Evolutionary conservation across 768 basidiomycete genomes (phyloP).

Genomic region (Podaxis sp.): DNA sequence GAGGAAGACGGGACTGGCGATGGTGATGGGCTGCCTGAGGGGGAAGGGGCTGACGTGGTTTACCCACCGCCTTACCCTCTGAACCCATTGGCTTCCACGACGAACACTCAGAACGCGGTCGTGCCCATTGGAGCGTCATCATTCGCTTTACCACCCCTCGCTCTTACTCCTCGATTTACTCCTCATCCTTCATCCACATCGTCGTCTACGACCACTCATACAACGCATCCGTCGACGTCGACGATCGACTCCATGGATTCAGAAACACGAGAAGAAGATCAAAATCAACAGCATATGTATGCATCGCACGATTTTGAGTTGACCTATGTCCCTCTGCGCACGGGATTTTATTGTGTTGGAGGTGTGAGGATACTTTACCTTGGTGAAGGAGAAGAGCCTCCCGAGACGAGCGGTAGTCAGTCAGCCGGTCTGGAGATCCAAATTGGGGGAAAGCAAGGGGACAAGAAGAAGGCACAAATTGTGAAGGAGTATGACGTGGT

Average conservation of each 20-base stretch:
- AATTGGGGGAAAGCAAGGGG: constrained; percentile 13
- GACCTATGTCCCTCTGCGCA: constrained; percentile 54
- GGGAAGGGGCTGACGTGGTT: constrained; percentile 1
- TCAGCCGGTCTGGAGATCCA: neutral
- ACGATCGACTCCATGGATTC: constrained; percentile 8
- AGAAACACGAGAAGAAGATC: constrained; percentile 16
- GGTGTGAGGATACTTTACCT: constrained; percentile 71
- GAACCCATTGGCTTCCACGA: constrained; percentile 43
- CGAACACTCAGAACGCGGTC: constrained; percentile 31
- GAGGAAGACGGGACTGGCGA: constrained; percentile 16
- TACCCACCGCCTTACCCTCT: constrained; percentile 12
- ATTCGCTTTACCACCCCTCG: constrained; percentile 1
- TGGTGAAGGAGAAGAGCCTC: constrained; percentile 27
- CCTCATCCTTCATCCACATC: constrained; percentile 6
- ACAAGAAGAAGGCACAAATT: constrained; percentile 39
- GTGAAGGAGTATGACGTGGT: constrained; percentile 74
- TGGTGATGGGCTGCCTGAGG: neutral
- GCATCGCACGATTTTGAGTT: constrained; percentile 61
- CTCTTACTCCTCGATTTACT: neutral
- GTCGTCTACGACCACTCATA: neutral
- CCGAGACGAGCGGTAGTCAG: neutral
- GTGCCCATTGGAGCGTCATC: constrained; percentile 13
- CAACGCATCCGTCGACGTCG: constrained; percentile 16
- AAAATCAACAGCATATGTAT: constrained; percentile 28
- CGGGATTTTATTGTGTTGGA: constrained; percentile 65